Base-by-base conservation (phyloP, 2,329 filamentous ascomycete genomes). In the Coniochaeta sp. region DNA sequence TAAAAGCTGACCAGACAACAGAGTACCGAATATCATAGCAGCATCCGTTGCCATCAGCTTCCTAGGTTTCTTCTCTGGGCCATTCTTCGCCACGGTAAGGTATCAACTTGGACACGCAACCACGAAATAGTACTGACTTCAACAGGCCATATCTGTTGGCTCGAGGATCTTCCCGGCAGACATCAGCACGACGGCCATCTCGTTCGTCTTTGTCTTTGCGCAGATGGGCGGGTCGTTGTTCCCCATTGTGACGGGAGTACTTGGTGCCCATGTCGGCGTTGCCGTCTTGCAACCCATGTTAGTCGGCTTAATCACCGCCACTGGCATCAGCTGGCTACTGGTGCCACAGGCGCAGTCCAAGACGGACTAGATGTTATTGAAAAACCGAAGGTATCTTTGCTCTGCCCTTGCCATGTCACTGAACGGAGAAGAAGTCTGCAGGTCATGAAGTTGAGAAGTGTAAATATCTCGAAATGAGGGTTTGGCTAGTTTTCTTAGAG, bases 51-150 rank as follows among this genome's bases (percentile, higher is more conserved):
- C 80, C 0, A 76, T 85, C 60, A 81, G 77, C 59, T 66, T 85
- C 0, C 67, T 86, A 2, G 83, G 83, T 0, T 83, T 86, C 68
- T 83, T 86, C 62, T 79, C 78, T 1, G 84, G 83, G 0, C 83
- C 83, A 0, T 76, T 84, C 24, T 87, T 86, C 63, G 80, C 82
- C 1, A 81, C 81, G 0, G 83, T 81, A 62, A 63, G 76, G 8
- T 14, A 36, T 36, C 34, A 36, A 12, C 34, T 9, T 36, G 11
- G 8, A 36, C 34, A 12, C 3, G 34, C 34, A 36, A 33, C n/a
- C 19, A 47, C 12, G 19, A 14, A 36, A 12, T 14, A 19, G 6
- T 14, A 47, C 43, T 47, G 19, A 26, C 38, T 36, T 43, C 43
- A 47, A 47, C 26, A 82, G 79, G 81, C 79, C 1, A 80, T 87